Conservation (phyloP, 768 basidiomycete species). For the Psilocybe azurescens region DNA sequence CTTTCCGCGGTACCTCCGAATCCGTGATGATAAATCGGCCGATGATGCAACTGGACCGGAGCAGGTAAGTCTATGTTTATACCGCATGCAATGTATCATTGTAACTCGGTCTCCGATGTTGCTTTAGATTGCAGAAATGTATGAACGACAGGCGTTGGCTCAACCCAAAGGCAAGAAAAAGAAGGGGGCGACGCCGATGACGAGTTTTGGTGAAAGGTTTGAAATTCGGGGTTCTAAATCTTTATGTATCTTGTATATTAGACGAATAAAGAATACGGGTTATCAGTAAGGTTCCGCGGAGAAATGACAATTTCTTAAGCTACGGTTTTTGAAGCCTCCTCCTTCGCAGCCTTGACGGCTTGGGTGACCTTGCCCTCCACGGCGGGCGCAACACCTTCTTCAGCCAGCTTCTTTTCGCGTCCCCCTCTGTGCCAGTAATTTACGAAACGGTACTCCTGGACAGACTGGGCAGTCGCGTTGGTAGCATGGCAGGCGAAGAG, state of each 20-base stretch:
- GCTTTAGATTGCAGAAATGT: constrained; percentile 89
- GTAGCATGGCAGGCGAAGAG: constrained; percentile 94
- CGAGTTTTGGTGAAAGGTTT: constrained; percentile 69
- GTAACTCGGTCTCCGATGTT: neutral
- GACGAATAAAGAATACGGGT: constrained; percentile 22
- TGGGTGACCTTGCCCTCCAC: constrained; percentile 50
- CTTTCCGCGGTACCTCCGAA: constrained; percentile 92
- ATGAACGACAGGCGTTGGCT: constrained; percentile 84
- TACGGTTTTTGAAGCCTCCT: constrained; percentile 39
- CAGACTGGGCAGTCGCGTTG: constrained; percentile 84
- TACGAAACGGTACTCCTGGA: constrained; percentile 85
- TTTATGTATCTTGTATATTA: constrained; percentile 31
- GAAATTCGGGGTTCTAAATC: constrained; percentile 25
- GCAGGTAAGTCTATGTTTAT: constrained; percentile 58
- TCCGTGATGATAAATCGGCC: constrained; percentile 91
- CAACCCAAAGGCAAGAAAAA: constrained; percentile 75
- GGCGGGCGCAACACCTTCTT: constrained; percentile 24
- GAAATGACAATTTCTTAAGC: constrained; percentile 24
- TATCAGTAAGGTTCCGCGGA: constrained; percentile 9
- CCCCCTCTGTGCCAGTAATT: constrained; percentile 94
- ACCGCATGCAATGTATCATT: neutral
- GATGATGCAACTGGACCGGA: constrained; percentile 95
- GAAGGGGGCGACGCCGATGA: constrained; percentile 73
- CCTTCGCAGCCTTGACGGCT: constrained; percentile 52
- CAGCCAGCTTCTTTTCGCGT: constrained; percentile 68